Evolutionary conservation across 805 yeast genomes (phyloP).

Genomic region (Candida nemodendra): DNA sequence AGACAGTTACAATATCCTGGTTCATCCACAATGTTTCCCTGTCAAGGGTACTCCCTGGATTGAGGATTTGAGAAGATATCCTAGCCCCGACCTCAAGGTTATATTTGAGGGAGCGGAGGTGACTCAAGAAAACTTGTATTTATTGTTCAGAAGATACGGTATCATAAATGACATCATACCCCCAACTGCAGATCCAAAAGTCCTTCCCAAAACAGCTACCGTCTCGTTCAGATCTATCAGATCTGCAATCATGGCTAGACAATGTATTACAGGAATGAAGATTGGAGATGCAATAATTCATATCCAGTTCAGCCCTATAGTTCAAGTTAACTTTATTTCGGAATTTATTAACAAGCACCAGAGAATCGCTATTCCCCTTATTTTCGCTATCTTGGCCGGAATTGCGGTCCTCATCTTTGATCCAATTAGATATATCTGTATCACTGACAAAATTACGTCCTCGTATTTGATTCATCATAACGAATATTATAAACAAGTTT

Average conservation of each 20-base stretch:
- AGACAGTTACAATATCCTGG: conserved; percentile 40
- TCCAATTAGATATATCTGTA: conserved; percentile 82
- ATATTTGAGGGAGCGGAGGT: conserved; percentile 74
- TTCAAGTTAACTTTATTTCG: conserved; percentile 49
- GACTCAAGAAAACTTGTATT: conserved; percentile 75
- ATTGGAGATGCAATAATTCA: conserved; percentile 68
- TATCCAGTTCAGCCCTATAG: conserved; percentile 64
- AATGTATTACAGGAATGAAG: conserved; percentile 81
- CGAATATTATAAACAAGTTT: conserved; percentile 35
- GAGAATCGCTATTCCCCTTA: conserved; percentile 74
- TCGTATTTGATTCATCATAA: conserved; percentile 42
- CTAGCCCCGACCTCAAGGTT: conserved; percentile 61
- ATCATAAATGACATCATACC: conserved; percentile 72
- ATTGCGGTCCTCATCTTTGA: conserved; percentile 85
- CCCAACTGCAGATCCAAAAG: conserved; percentile 44
- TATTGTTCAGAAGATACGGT: conserved; percentile 85
- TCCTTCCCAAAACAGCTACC: conserved; percentile 46
- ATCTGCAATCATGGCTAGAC: conserved; percentile 82
- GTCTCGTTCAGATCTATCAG: conserved; percentile 56
- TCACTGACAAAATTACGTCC: conserved; percentile 69
- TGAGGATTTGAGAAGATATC: conserved; percentile 82
- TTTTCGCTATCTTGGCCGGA: conserved; percentile 77
- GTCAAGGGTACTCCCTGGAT: conserved; percentile 96
- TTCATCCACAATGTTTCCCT: conserved; percentile 56
- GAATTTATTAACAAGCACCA: conserved; percentile 72